Percentiles rank a stretch among this genome's conserved stretches.
phyloP scores from a whole-genome alignment of 495 filamentous ascomycete species.

The Terfezia boudieri region DNA sequence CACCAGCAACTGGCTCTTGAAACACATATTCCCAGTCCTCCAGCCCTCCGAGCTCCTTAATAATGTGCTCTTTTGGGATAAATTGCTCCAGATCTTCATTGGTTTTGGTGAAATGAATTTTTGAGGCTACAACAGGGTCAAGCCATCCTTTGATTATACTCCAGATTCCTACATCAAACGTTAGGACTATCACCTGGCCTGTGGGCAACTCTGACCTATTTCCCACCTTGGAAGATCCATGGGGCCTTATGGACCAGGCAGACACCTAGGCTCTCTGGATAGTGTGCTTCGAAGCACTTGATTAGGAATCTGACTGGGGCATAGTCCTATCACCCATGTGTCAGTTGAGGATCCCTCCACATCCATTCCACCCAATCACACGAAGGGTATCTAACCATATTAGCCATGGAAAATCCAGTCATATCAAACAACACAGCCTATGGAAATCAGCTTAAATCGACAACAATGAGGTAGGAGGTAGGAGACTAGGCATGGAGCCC shows the following conservation, averaged over 20 bases:
- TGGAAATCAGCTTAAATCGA: conserved; percentile 2
- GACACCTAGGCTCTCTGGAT: conserved; percentile 73
- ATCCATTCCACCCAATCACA: background rate
- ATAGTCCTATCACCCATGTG: conserved; percentile 42
- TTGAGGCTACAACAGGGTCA: conserved; percentile 83
- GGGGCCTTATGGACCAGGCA: conserved; percentile 95
- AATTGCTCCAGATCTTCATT: conserved; percentile 56
- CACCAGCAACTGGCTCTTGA: conserved; percentile 46
- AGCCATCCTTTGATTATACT: conserved; percentile 89
- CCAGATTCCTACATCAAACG: conserved; percentile 38
- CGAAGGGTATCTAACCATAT: conserved; percentile 44
- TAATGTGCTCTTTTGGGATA: conserved; percentile 46
- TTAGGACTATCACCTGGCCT: background rate
- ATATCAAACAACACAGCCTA: conserved; percentile 85
- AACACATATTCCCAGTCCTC: conserved; percentile 68
- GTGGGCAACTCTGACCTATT: no score
- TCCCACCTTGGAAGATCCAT: conserved; percentile 68
- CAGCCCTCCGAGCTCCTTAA: conserved; percentile 57
- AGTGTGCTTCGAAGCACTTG: conserved; percentile 98
- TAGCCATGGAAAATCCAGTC: conserved; percentile 74
- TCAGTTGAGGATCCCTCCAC: background rate
- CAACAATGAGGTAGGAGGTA: conserved; percentile 1
- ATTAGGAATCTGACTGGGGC: conserved; percentile 96
- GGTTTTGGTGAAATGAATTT: conserved; percentile 85
- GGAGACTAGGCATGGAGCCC: conserved; percentile 18